Base-by-base conservation (phyloP, 2,329 filamentous ascomycete genomes). In the Thielaviopsis ethacetica region DNA sequence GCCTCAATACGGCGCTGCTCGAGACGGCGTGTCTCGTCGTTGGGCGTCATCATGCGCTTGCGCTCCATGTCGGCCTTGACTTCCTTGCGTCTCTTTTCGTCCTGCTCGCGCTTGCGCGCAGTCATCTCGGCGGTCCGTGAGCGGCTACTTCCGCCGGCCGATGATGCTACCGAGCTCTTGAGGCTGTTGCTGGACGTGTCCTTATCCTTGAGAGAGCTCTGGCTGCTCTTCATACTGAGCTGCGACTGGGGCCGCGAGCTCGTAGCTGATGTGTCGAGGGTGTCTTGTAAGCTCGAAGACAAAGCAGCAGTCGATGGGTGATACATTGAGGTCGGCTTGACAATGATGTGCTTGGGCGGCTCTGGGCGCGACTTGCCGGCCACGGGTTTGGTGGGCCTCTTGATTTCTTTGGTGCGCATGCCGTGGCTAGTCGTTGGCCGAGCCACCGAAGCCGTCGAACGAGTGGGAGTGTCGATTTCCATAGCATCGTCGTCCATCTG, bases 91-190 rank as follows among this genome's bases (percentile, higher is more conserved):
- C 63, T 90, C 87, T 83, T 82, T 67, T 94, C 88, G 65, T 95
- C 90, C 68, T 84, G 85, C 68, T 95, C 89, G 67, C 86, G 91
- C 70, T 90, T 91, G 66, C 83, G 85, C 47, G 88, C 86, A 2
- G 85, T 88, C 54, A 86, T 76, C 58, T 91, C 82, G 22, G 91
- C 73, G 1, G 86, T 85, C 67, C 86, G 88, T 0, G 83, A 79
- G 56, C 84, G 82, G 1, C 79, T 56, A 12, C 24, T 55, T 49
- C 44, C 75, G n/a, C 75, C 76, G 34, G 83, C 78, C n/a, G 82
- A 81, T 0, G 70, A 66, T 5, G 64, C 64, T 6, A 75, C 74
- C 6, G 81, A 82, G 65, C 76, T 79, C 68, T 86, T 88, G 57
- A 90, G 74, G 66, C 79, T 87, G 58, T 78, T 73, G 9, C 73